These are phyloP conservation scores for Microthlaspi erraticum DNA, from an alignment of 345 rosid genomes.

Conservation along the genomic window DNA sequence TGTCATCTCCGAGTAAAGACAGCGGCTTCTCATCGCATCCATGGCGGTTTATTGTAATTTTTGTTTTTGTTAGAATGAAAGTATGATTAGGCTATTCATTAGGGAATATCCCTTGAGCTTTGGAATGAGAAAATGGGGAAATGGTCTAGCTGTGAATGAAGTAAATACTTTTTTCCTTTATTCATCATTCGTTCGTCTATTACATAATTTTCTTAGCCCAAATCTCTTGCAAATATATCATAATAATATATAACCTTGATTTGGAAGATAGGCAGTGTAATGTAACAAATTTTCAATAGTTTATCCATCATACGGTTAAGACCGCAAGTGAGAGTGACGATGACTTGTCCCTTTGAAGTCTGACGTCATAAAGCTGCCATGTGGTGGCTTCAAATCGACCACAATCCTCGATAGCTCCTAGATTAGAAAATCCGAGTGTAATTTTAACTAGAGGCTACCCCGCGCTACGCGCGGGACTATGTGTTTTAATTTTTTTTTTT, in stretches of 20 bases:
- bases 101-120: conserved; percentile 23
- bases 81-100: conserved; percentile 39
- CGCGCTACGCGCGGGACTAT: too few relatives aligned
- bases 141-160: conserved; percentile 28
- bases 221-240: background rate
- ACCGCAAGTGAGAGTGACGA: background rate
- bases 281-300: background rate
- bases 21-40: conserved; percentile 20
- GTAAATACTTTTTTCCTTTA: background rate
- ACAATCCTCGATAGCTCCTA: too few relatives aligned
- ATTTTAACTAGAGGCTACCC: too few relatives aligned
- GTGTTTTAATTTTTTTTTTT: too few relatives aligned
- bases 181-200: background rate
- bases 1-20: background rate
- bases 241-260: too few relatives aligned
- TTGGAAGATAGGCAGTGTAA: background rate
- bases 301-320: background rate
- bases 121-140: conserved; percentile 18
- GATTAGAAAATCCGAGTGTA: too few relatives aligned
- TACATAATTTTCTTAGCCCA: background rate
- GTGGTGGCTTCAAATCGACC: too few relatives aligned
- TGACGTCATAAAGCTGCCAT: background rate
- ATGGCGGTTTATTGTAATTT: conserved; percentile 24
- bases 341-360: background rate
- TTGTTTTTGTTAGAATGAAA: conserved; percentile 30